Percentiles rank a stretch among this genome's conserved stretches.
Conservation (phyloP, 164 flowering plant species). For the Euptelea pleiosperma region DNA sequence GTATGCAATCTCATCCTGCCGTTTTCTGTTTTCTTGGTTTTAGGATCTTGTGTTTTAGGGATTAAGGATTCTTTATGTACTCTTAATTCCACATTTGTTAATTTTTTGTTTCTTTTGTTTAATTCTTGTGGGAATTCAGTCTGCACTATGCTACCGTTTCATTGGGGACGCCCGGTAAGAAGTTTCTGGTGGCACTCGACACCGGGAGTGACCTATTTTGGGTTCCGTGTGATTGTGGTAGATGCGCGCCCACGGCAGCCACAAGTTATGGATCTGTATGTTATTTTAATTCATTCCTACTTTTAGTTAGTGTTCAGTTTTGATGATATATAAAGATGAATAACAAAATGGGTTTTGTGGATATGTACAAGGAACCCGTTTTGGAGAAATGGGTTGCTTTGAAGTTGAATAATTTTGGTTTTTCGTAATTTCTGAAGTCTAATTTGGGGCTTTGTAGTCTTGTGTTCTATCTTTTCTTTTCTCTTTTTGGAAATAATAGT, state of each 20-base stretch:
- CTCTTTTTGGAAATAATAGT: too few relatives aligned
- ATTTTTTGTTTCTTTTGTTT: conserved; percentile 3
- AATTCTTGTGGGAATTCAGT: conserved; percentile 24
- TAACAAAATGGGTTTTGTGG: too few relatives aligned
- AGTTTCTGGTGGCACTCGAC: conserved; percentile 82
- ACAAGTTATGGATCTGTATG: conserved; percentile 34
- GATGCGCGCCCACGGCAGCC: conserved; percentile 34
- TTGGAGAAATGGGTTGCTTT: too few relatives aligned
- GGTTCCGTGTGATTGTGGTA: conserved; percentile 80
- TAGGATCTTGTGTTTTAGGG: neutral
- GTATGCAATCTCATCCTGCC: conserved; percentile 29
- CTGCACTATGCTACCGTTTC: conserved; percentile 74
- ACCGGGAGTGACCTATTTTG: conserved; percentile 89
- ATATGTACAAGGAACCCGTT: too few relatives aligned
- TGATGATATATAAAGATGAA: too few relatives aligned
- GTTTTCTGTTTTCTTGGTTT: neutral
- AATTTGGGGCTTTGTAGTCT: too few relatives aligned
- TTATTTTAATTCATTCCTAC: conserved; percentile 4
- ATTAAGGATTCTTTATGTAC: neutral
- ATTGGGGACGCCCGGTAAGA: conserved; percentile 68
- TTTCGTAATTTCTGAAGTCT: too few relatives aligned
- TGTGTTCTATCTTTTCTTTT: too few relatives aligned
- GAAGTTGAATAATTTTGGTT: too few relatives aligned
- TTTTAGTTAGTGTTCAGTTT: conserved; percentile 2
- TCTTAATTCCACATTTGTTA: neutral